Conservation (phyloP, 2,329 filamentous ascomycete genomes). For the Xylaria multiplex region DNA sequence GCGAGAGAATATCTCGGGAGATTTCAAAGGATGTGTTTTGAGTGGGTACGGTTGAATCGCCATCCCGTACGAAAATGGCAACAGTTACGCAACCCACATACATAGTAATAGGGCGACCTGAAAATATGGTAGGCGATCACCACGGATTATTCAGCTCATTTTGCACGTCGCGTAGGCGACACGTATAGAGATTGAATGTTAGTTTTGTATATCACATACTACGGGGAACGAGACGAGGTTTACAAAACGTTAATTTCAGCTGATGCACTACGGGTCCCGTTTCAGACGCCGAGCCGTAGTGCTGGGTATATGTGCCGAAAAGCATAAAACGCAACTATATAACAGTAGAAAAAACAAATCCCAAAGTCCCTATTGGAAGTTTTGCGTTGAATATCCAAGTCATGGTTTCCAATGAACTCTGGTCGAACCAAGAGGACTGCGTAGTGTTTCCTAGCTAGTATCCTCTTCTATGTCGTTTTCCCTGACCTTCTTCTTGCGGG, state of each 20-base stretch:
- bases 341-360: slow-evolving; percentile 4
- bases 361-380: not conserved
- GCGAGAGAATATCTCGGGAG: no score
- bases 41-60: no score
- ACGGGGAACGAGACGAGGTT: not conserved
- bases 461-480: slow-evolving; percentile 43
- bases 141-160: no score
- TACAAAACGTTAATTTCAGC: slow-evolving; percentile 10
- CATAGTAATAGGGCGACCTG: no score
- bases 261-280: not conserved
- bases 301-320: slow-evolving; percentile 29
- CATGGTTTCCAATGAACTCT: slow-evolving; percentile 15
- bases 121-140: no score
- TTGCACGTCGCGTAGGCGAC: no score
- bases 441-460: slow-evolving; percentile 7
- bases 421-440: not conserved
- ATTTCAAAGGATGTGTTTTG: no score
- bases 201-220: not conserved
- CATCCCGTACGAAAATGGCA: no score
- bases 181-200: not conserved
- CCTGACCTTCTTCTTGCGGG: slow-evolving; percentile 48
- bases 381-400: not conserved
- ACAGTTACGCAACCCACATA: no score
- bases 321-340: slow-evolving; percentile 22
- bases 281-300: slow-evolving; percentile 1